Evolutionary conservation across 1,284 basidiomycete genomes (phyloP).

Genomic region (Ustilago vetiveriae): DNA sequence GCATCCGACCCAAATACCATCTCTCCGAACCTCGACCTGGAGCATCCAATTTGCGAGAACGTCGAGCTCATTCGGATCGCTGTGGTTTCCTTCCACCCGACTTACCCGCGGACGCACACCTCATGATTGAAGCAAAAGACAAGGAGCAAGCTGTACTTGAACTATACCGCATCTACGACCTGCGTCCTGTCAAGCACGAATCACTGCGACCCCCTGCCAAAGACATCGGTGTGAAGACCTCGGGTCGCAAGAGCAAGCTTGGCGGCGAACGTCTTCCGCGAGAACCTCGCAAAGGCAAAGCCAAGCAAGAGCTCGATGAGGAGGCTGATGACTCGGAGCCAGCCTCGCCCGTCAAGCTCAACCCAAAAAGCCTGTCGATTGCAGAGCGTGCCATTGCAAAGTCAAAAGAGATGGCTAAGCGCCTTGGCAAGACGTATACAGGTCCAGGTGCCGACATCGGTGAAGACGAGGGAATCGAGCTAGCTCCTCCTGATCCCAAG

Average conservation of each 20-base stretch:
- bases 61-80: slow-evolving; percentile 83
- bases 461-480: slow-evolving; percentile 54
- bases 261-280: slow-evolving; percentile 43
- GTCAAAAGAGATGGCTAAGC: slow-evolving; percentile 48
- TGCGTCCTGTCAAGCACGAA: slow-evolving; percentile 75
- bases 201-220: slow-evolving; percentile 69
- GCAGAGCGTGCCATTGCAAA: slow-evolving; percentile 49
- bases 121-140: slow-evolving; percentile 94
- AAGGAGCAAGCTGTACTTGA: slow-evolving; percentile 93
- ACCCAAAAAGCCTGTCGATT: slow-evolving; percentile 33
- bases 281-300: slow-evolving; percentile 48
- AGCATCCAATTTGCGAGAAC: slow-evolving; percentile 69
- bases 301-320: slow-evolving; percentile 54
- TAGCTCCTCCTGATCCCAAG: slow-evolving; percentile 35
- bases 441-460: slow-evolving; percentile 58
- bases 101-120: slow-evolving; percentile 70
- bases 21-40: slow-evolving; percentile 73
- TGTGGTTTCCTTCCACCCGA: slow-evolving; percentile 76
- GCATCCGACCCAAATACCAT: slow-evolving; percentile 86
- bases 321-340: slow-evolving; percentile 39
- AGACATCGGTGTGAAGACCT: slow-evolving; percentile 68
- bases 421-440: slow-evolving; percentile 42
- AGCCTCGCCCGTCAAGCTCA: slow-evolving; percentile 5
- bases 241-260: slow-evolving; percentile 66
- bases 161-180: slow-evolving; percentile 79